Conservation (phyloP, 169 alveolate genomes). For the Plasmodium vivax region DNA sequence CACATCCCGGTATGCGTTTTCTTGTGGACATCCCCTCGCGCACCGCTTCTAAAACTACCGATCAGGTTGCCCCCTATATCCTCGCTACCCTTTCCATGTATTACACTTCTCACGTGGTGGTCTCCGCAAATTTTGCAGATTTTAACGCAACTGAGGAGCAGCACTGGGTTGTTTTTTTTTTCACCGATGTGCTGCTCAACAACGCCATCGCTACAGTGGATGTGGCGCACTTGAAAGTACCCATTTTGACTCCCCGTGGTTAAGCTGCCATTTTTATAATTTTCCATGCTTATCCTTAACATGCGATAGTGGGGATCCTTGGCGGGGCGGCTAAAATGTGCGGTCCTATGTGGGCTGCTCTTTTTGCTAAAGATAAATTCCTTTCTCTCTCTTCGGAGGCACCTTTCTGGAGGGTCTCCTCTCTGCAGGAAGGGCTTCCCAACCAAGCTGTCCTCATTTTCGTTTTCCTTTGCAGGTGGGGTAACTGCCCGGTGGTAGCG, state of each 20-base stretch:
- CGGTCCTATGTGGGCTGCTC: background rate
- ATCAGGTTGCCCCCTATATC: background rate
- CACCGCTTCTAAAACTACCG: background rate
- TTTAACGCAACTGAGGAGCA: background rate
- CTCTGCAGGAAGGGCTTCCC: background rate
- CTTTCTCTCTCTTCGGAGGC: background rate
- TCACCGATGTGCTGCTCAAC: background rate
- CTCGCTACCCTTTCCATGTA: background rate
- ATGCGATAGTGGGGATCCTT: background rate
- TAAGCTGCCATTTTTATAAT: background rate
- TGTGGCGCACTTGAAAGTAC: background rate
- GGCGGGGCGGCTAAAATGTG: background rate
- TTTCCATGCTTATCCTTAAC: background rate
- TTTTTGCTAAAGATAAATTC: background rate
- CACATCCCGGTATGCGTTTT: background rate
- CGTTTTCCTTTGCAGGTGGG: background rate
- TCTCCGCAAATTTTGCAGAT: background rate
- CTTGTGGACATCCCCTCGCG: background rate
- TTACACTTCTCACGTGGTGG: background rate
- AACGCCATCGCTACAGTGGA: background rate
- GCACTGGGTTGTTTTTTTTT: background rate
- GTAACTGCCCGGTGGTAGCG: background rate
- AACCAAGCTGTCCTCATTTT: background rate
- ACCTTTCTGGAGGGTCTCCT: background rate
- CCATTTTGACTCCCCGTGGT: background rate